These are phyloP conservation scores for Mortierella antarctica DNA, from an alignment of 192 early-diverging fungal genomes.

Conservation along the genomic window DNA sequence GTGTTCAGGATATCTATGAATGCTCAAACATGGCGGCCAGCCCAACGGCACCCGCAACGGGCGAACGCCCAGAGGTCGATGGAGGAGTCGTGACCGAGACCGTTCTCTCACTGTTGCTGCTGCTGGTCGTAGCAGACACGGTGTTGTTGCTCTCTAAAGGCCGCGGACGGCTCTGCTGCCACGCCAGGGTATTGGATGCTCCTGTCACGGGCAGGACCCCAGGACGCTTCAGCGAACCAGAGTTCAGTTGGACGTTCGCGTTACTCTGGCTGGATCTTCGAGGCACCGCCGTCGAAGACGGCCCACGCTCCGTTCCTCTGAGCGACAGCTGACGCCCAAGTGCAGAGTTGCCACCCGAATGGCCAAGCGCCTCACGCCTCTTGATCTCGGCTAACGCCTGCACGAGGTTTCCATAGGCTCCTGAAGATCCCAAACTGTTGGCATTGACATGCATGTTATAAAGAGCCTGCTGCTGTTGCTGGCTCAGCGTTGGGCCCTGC, in stretches of 20 bases:
- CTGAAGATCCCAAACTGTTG: constrained; percentile 43
- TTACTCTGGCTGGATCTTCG: background rate
- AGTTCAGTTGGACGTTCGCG: background rate
- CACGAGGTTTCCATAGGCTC: constrained; percentile 38
- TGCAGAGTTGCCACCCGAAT: background rate
- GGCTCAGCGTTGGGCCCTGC: constrained; percentile 18
- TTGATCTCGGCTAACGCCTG: constrained; percentile 38
- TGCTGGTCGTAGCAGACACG: no score
- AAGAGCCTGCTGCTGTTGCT: constrained; percentile 33
- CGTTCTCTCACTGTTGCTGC: no score
- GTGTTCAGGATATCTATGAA: no score
- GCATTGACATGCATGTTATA: constrained; percentile 48
- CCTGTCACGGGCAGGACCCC: background rate
- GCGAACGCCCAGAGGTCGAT: background rate
- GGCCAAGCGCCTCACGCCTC: constrained; percentile 11
- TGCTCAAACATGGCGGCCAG: background rate
- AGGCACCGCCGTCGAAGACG: background rate
- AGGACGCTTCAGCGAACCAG: constrained; percentile 16
- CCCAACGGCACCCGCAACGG: background rate
- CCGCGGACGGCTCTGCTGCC: no score
- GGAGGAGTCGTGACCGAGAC: background rate
- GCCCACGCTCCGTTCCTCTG: constrained; percentile 3
- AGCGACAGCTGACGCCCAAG: constrained; percentile 15
- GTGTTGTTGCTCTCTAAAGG: no score
- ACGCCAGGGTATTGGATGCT: no score